These are phyloP conservation scores for Monosporascus cannonballus DNA, from an alignment of 2,329 filamentous ascomycete species.

Conservation along the genomic window DNA sequence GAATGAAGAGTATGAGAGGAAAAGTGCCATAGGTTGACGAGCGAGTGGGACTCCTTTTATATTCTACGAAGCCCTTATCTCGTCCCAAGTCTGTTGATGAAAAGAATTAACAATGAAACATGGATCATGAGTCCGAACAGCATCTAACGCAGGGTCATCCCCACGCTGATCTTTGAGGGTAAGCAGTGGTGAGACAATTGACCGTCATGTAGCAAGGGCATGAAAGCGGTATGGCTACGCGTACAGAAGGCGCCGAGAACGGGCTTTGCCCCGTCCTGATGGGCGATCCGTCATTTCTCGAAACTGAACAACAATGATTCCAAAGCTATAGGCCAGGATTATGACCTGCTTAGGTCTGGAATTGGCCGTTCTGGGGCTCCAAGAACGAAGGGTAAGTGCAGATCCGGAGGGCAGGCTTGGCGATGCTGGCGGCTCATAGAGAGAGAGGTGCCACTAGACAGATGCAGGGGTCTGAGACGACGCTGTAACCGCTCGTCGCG, in stretches of 20 bases:
- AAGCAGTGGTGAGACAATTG: too few relatives aligned
- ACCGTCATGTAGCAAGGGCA: too few relatives aligned
- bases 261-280: background rate
- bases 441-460: background rate
- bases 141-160: too few relatives aligned
- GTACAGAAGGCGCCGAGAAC: background rate
- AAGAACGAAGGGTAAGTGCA: slow-evolving; percentile 17
- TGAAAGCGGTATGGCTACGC: too few relatives aligned
- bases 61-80: background rate
- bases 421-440: background rate
- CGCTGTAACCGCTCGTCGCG: background rate
- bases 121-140: too few relatives aligned
- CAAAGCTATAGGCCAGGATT: background rate
- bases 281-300: background rate
- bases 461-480: slow-evolving; percentile 2
- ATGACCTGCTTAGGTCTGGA: slow-evolving; percentile 3
- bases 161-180: too few relatives aligned
- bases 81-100: too few relatives aligned
- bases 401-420: slow-evolving; percentile 6
- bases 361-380: slow-evolving; percentile 9
- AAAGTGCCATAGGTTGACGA: slow-evolving; percentile 4
- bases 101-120: too few relatives aligned
- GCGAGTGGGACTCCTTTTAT: slow-evolving; percentile 14
- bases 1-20: slow-evolving; percentile 18
- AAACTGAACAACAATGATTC: background rate